Evolutionary conservation across 139 green algal genomes (phyloP).

Genomic region (Haematococcus lacustris): DNA sequence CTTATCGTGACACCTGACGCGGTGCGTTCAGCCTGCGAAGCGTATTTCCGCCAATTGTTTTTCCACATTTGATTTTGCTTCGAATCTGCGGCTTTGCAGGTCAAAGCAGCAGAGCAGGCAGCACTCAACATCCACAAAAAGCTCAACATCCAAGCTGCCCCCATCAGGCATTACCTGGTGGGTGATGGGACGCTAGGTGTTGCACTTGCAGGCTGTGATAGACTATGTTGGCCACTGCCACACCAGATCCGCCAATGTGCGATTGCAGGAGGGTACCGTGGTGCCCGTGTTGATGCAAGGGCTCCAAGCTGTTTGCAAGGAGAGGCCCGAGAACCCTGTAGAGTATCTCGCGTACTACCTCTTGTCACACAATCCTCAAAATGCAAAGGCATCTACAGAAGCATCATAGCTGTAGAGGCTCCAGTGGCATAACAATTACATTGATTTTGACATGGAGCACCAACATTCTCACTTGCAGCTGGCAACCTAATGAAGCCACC

Average conservation of each 20-base stretch:
- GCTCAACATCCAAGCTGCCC: constrained; percentile 44
- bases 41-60: too few species aligned
- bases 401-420: too few species aligned
- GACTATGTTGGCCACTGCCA: too few species aligned
- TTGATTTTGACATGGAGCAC: too few species aligned
- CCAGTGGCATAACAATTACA: too few species aligned
- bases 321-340: constrained; percentile 72
- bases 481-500: too few species aligned
- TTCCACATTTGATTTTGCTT: too few species aligned
- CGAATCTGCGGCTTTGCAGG: too few species aligned
- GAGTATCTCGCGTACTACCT: constrained; percentile 76
- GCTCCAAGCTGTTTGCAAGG: constrained; percentile 63
- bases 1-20: background rate
- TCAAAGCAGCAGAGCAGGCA: constrained; percentile 50
- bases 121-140: constrained; percentile 46
- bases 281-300: constrained; percentile 77
- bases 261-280: constrained; percentile 56
- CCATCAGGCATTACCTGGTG: constrained; percentile 71
- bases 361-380: constrained; percentile 68
- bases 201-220: too few species aligned
- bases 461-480: too few species aligned
- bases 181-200: too few species aligned
- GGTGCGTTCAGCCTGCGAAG: background rate
- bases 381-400: background rate
- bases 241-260: too few species aligned